phyloP scores from a whole-genome alignment of 2,329 filamentous ascomycete species.

The Celoporthe dispersa region DNA sequence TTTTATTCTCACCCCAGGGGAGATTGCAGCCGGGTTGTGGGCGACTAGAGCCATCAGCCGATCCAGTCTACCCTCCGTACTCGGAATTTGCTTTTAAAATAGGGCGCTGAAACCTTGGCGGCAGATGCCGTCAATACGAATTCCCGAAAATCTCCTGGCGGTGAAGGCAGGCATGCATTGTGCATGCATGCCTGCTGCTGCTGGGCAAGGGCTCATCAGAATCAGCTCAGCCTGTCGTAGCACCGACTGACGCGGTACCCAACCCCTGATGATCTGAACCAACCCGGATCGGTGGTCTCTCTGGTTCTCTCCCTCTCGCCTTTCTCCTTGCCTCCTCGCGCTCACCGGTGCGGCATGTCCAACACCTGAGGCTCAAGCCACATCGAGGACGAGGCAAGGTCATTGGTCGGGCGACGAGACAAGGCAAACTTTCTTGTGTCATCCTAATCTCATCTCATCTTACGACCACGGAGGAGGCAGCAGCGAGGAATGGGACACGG shows the following conservation, averaged over 20 bases:
- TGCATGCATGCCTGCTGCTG: not conserved
- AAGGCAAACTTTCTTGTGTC: constrained; percentile 4
- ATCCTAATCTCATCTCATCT: constrained; percentile 10
- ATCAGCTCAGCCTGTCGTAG: not conserved
- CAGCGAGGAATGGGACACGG: not conserved
- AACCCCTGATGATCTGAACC: constrained; percentile 1
- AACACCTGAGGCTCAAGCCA: constrained; percentile 17
- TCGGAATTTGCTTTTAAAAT: not conserved
- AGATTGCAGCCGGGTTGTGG: constrained; percentile 3
- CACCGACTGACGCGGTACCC: not conserved
- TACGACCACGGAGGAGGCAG: not conserved
- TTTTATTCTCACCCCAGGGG: not conserved
- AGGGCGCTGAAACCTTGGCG: constrained; percentile 2
- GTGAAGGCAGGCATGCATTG: not conserved
- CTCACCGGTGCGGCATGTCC: constrained; percentile 12
- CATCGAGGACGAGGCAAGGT: not conserved
- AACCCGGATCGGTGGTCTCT: not conserved
- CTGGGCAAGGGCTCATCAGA: not conserved
- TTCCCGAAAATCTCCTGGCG: not conserved
- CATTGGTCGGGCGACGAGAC: constrained; percentile 9
- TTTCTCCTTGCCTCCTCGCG: not conserved
- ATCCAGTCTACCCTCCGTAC: not conserved
- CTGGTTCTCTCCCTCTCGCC: not conserved
- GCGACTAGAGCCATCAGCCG: not conserved
- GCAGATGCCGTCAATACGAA: constrained; percentile 1